A percentile compares a stretch with the other conserved stretches of the same genome.
Conservation (phyloP, 352 stramenopile genomes). For the Globisporangium canariense region DNA sequence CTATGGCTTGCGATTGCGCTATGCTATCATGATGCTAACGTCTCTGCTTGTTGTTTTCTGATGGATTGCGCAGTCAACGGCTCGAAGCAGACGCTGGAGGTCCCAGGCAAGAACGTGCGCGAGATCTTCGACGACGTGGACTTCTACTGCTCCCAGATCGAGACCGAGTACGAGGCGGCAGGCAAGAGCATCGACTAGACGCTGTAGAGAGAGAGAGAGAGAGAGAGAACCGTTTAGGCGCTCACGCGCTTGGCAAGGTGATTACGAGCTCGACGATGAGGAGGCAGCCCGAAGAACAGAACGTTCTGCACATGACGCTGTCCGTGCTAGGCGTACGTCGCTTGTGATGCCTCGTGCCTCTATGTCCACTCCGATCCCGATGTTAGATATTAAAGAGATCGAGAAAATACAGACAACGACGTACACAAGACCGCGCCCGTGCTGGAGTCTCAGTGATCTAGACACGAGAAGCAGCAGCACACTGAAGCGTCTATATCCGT, state of each 20-base stretch:
- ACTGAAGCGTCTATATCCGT: background rate
- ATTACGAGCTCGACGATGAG: background rate
- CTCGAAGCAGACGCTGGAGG: slow-evolving; percentile 65
- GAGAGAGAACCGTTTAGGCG: too few species aligned
- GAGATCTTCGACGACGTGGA: slow-evolving; percentile 86
- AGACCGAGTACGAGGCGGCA: slow-evolving; percentile 80
- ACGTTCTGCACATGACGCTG: background rate
- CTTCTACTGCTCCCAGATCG: slow-evolving; percentile 83
- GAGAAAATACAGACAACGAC: slow-evolving; percentile 4
- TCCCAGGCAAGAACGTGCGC: slow-evolving; percentile 69
- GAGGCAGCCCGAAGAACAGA: background rate
- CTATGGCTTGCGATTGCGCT: background rate
- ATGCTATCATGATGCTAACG: slow-evolving; percentile 4
- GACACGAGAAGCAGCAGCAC: background rate
- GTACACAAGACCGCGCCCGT: background rate
- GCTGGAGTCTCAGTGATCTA: background rate
- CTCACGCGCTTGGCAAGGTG: too few species aligned
- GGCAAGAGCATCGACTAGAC: slow-evolving; percentile 82
- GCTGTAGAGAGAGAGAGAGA: too few species aligned
- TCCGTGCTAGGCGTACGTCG: background rate
- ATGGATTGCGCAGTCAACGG: slow-evolving; percentile 52
- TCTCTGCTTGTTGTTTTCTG: slow-evolving; percentile 1
- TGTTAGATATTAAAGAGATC: slow-evolving; percentile 12
- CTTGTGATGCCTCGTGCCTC: background rate
- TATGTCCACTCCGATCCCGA: background rate